phyloP scores from a whole-genome alignment of 345 rosid species.

The Acer saccharum region DNA sequence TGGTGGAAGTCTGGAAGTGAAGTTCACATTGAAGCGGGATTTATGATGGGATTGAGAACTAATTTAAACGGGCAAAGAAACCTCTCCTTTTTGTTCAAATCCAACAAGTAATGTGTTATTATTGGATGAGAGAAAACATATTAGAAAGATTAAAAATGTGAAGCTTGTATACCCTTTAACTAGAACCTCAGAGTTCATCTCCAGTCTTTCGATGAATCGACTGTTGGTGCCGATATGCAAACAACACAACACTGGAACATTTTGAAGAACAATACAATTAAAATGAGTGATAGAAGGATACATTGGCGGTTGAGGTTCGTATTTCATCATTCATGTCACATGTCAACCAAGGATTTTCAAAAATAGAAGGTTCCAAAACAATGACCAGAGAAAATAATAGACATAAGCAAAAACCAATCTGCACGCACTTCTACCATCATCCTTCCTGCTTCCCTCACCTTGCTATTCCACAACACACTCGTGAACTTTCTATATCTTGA shows the following conservation, averaged over 20 bases:
- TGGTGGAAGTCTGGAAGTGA: background rate
- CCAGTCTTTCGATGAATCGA: background rate
- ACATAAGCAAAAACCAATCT: background rate
- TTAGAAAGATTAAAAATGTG: background rate
- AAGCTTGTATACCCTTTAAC: background rate
- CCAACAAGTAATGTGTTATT: background rate
- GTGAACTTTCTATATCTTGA: background rate
- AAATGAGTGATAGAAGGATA: background rate
- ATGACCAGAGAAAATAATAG: background rate
- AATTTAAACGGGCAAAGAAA: background rate
- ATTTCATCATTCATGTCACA: background rate
- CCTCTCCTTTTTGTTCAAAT: background rate
- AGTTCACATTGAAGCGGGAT: too few relatives aligned
- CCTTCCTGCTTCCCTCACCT: background rate
- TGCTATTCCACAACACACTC: background rate
- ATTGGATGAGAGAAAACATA: too few relatives aligned
- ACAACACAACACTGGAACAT: background rate
- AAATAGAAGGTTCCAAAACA: background rate
- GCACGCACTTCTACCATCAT: background rate
- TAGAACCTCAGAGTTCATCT: background rate
- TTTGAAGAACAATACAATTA: background rate
- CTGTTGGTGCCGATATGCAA: background rate
- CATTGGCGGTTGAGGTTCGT: background rate
- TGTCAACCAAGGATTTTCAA: background rate
- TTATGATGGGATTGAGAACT: too few relatives aligned